Evolutionary conservation across 345 rosid species (phyloP).

Genomic region (Anacardium occidentale): DNA sequence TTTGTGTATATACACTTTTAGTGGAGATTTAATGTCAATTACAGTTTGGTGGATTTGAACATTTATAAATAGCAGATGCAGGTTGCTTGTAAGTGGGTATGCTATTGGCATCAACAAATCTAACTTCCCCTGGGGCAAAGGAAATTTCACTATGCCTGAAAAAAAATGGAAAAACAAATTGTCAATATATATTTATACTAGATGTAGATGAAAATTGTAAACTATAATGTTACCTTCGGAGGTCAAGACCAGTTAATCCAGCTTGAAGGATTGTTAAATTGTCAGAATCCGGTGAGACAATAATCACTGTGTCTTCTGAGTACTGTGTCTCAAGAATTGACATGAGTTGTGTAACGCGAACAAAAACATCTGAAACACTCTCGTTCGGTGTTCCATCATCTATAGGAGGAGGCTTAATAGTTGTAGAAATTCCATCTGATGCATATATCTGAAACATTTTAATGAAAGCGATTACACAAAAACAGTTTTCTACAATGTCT

Average conservation of each 20-base stretch:
- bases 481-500: background rate
- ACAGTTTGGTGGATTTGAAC: conserved; percentile 76
- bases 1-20: background rate
- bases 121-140: conserved; percentile 75
- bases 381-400: conserved; percentile 95
- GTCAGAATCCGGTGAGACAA: conserved; percentile 91
- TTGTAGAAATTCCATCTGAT: conserved; percentile 70
- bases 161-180: background rate
- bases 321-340: conserved; percentile 92
- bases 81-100: conserved; percentile 86
- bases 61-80: conserved; percentile 78
- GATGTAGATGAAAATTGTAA: background rate
- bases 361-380: conserved; percentile 84
- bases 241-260: conserved; percentile 80
- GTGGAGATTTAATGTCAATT: conserved; percentile 28
- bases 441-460: conserved; percentile 60
- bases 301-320: conserved; percentile 67
- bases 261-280: conserved; percentile 81
- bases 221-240: conserved; percentile 48
- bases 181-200: background rate
- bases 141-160: conserved; percentile 76
- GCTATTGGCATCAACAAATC: conserved; percentile 64
- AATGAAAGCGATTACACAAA: background rate
- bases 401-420: conserved; percentile 83
- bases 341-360: conserved; percentile 89